Percentiles rank a stretch among this genome's conserved stretches.
Conservation (phyloP, 768 basidiomycete species). For the Udeniomyces megalosporus region DNA sequence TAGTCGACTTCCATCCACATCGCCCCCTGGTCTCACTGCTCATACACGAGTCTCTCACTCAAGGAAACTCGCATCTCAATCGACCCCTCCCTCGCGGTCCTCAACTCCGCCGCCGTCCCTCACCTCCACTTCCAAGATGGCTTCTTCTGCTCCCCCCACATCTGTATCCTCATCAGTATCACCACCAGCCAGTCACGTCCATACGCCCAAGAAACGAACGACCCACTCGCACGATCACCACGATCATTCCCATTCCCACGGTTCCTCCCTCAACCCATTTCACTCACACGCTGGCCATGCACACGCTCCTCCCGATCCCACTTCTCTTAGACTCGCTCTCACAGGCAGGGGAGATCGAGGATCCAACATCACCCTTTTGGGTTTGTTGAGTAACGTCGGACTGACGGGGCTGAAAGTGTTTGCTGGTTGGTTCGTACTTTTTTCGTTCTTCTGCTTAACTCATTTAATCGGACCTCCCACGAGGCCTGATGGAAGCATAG, state of each 20-base stretch:
- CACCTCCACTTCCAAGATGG: background rate
- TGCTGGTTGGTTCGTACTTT: conserved; percentile 62
- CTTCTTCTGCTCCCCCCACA: background rate
- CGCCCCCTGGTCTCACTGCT: background rate
- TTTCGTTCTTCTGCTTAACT: background rate
- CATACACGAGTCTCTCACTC: background rate
- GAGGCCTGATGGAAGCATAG: background rate
- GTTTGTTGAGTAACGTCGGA: conserved; percentile 63
- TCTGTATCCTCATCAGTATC: background rate
- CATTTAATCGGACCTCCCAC: background rate
- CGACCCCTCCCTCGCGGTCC: background rate
- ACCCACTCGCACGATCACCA: background rate
- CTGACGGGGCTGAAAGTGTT: conserved; percentile 69
- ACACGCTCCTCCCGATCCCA: conserved; percentile 1
- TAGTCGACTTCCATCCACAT: background rate
- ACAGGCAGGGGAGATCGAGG: conserved; percentile 47
- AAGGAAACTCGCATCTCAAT: background rate
- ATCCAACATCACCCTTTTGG: conserved; percentile 66
- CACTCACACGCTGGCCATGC: background rate
- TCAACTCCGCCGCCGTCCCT: background rate
- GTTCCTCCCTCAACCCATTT: background rate
- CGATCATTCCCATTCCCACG: background rate
- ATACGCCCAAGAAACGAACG: no score
- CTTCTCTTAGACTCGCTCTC: background rate
- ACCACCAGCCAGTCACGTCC: background rate